phyloP scores from a whole-genome alignment of 2,329 filamentous ascomycete genomes.

The Talaromyces funiculosus region DNA sequence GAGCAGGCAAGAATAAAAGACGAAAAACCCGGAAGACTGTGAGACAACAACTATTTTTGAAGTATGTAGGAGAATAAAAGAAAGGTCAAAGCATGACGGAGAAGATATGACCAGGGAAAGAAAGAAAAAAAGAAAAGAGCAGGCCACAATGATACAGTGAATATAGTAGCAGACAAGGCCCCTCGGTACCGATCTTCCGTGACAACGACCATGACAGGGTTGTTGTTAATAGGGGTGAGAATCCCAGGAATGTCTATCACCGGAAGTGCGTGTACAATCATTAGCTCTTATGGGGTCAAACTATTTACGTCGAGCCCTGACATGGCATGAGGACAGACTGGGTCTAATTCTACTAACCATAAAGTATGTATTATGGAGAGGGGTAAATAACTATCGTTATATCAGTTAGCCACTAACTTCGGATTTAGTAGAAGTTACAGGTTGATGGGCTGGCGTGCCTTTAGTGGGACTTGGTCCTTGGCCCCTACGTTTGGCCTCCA shows the following conservation, averaged over 20 bases:
- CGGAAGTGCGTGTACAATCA: not conserved
- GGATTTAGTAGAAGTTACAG: not conserved
- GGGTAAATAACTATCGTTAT: not conserved
- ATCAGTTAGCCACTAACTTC: not conserved
- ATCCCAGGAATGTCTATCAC: not conserved
- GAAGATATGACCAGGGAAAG: not conserved
- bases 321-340: too few species aligned
- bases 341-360: not conserved
- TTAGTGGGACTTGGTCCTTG: not conserved
- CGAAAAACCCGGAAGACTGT: not conserved
- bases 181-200: slow-evolving; percentile 8
- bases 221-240: not conserved
- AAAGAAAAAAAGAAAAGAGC: not conserved
- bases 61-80: not conserved
- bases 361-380: not conserved
- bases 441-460: not conserved
- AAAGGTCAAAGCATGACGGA: slow-evolving; percentile 4
- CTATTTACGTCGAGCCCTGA: not conserved
- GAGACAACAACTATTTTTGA: slow-evolving; percentile 9
- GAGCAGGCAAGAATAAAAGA: not conserved
- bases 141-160: not conserved
- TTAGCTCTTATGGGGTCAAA: not conserved
- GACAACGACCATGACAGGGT: not conserved
- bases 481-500: not conserved
- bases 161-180: not conserved